phyloP scores from a whole-genome alignment of 345 rosid genomes.

The Eucalyptus albens region DNA sequence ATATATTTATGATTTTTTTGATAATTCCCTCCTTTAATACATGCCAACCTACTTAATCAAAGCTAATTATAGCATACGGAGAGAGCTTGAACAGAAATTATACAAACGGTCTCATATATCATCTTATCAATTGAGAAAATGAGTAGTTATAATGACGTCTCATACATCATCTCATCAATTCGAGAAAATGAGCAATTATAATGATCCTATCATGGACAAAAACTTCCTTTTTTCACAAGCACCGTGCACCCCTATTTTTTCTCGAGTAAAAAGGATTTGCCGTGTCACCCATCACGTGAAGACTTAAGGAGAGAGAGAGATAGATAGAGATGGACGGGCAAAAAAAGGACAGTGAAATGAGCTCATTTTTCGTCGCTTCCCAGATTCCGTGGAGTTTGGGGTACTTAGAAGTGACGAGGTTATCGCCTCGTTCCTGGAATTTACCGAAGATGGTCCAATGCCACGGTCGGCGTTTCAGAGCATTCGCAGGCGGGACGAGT shows the following conservation, averaged over 20 bases:
- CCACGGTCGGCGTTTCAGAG: not conserved
- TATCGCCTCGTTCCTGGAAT: not conserved
- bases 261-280: not conserved
- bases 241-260: not conserved
- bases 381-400: not conserved
- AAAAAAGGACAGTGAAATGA: not conserved
- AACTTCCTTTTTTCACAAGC: not conserved
- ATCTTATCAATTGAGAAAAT: not conserved
- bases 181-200: not conserved
- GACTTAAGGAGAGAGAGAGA: not conserved
- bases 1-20: rapidly evolving
- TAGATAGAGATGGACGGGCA: not conserved
- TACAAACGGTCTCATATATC: not conserved
- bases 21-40: not conserved
- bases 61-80: not conserved
- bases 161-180: not conserved
- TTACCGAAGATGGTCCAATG: not conserved
- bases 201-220: not conserved
- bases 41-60: not conserved
- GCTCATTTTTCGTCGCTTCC: not conserved
- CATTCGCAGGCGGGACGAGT: not conserved
- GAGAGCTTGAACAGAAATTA: not conserved
- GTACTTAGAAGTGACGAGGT: not conserved
- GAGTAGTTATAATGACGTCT: not conserved
- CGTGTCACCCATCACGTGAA: not conserved